A percentile compares a stretch with the other conserved stretches of the same genome.
phyloP scores from a whole-genome alignment of 306 rosid species.

The Abrus pulchellus region DNA sequence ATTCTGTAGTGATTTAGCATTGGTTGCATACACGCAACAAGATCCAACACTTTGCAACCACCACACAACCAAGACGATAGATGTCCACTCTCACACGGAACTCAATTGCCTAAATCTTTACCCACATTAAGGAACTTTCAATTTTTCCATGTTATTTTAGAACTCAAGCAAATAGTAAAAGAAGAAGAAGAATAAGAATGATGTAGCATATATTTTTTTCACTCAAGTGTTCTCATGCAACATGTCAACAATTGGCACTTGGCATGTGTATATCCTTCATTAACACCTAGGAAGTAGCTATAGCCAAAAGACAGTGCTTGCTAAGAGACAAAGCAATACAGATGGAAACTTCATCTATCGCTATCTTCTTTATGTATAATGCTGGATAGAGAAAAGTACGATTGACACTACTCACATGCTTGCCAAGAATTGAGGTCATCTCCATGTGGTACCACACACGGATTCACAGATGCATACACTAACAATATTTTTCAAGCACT shows the following conservation, averaged over 20 bases:
- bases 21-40: conserved; percentile 44
- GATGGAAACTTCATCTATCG: conserved; percentile 71
- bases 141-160: conserved; percentile 14
- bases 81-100: conserved; percentile 41
- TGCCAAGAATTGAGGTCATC: conserved; percentile 51
- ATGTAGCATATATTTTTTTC: background rate
- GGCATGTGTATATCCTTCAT: conserved; percentile 31
- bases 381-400: conserved; percentile 45
- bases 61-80: conserved; percentile 11
- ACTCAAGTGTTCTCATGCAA: conserved; percentile 12
- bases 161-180: background rate
- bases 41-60: conserved; percentile 37
- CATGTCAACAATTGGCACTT: conserved; percentile 33
- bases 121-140: conserved; percentile 29
- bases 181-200: too few species aligned
- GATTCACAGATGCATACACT: conserved; percentile 31
- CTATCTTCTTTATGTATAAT: conserved; percentile 58
- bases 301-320: conserved; percentile 34
- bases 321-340: conserved; percentile 59
- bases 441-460: conserved; percentile 64
- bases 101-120: background rate
- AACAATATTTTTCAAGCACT: conserved; percentile 11
- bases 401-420: conserved; percentile 67
- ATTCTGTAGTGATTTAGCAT: conserved; percentile 36
- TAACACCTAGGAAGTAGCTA: conserved; percentile 43